phyloP scores from a whole-genome alignment of 2,329 filamentous ascomycete species.

The Amylocarpus encephaloides region DNA sequence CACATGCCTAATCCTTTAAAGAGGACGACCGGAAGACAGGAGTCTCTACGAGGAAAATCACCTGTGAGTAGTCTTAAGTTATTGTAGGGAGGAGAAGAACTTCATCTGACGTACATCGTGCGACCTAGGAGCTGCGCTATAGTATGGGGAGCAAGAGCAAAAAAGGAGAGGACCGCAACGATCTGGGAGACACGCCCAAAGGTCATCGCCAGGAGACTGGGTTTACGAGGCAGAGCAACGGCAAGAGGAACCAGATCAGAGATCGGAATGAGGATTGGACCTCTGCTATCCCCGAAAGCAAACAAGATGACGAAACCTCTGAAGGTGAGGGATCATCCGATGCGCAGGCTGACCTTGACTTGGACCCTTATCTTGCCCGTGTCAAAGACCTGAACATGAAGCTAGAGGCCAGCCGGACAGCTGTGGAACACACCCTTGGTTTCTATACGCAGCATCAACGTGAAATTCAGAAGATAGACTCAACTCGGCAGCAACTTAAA shows the following conservation, averaged over 20 bases:
- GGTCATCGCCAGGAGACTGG: not conserved
- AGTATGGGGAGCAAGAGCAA: constrained; percentile 5
- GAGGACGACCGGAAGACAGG: constrained; percentile 2
- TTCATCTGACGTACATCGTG: constrained; percentile 3
- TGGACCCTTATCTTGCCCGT: constrained; percentile 1
- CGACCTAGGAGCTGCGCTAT: constrained; percentile 2
- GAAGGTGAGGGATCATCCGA: constrained; percentile 1
- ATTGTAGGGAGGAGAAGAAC: not conserved
- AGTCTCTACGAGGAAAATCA: not conserved
- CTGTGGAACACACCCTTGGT: not conserved
- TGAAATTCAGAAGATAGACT: constrained; percentile 4
- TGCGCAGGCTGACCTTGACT: constrained; percentile 1
- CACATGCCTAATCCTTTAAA: not conserved
- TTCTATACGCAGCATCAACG: constrained; percentile 3
- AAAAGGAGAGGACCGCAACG: constrained; percentile 1
- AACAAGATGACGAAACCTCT: constrained; percentile 1
- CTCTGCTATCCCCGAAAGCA: not conserved
- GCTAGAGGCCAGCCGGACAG: constrained; percentile 3
- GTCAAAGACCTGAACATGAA: constrained; percentile 3
- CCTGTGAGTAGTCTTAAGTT: constrained; percentile 4
- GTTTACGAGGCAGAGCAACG: constrained; percentile 3
- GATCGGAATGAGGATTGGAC: not conserved
- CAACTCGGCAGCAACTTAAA: constrained; percentile 6
- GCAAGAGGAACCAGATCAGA: not conserved
- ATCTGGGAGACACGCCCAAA: not conserved